Evolutionary conservation across 495 filamentous ascomycete genomes (phyloP).

Genomic region (Schizothecium vesticola): DNA sequence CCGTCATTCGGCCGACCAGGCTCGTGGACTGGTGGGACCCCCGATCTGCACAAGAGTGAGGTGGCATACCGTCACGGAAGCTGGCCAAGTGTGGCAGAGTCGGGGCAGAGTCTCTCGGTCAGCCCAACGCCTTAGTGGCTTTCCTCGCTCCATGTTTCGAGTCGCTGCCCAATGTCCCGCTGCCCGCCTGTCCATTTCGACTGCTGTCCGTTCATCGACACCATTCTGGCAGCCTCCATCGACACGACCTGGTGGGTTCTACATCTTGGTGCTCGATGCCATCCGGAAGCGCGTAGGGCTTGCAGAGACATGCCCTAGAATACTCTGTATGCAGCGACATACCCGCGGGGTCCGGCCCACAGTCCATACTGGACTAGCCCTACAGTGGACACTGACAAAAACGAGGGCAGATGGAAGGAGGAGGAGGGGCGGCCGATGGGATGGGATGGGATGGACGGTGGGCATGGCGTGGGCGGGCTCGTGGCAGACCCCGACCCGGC

Average conservation of each 20-base stretch:
- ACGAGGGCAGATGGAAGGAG: not conserved
- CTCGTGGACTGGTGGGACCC: not conserved
- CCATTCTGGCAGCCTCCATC: not conserved
- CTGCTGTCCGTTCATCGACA: not conserved
- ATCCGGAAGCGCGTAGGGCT: not conserved
- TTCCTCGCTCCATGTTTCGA: not conserved
- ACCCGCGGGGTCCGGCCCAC: not conserved
- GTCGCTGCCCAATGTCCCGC: constrained; percentile 3
- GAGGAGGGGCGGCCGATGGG: not conserved
- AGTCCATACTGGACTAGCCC: not conserved
- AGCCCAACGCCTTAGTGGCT: constrained; percentile 13
- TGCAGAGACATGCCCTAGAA: not conserved
- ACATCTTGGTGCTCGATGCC: not conserved
- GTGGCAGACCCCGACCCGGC: constrained; percentile 3
- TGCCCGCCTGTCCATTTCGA: not conserved
- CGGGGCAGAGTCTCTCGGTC: constrained; percentile 5
- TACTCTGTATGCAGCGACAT: not conserved
- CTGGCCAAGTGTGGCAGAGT: constrained; percentile 14
- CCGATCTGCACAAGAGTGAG: constrained; percentile 5
- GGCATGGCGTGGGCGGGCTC: not conserved
- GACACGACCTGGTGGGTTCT: not conserved
- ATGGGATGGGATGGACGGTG: not conserved
- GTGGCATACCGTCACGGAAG: constrained; percentile 18
- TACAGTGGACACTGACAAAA: not conserved
- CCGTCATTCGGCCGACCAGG: not conserved